Evolutionary conservation across 73 alveolate genomes (phyloP).

Genomic region (Uronychia binucleata): DNA sequence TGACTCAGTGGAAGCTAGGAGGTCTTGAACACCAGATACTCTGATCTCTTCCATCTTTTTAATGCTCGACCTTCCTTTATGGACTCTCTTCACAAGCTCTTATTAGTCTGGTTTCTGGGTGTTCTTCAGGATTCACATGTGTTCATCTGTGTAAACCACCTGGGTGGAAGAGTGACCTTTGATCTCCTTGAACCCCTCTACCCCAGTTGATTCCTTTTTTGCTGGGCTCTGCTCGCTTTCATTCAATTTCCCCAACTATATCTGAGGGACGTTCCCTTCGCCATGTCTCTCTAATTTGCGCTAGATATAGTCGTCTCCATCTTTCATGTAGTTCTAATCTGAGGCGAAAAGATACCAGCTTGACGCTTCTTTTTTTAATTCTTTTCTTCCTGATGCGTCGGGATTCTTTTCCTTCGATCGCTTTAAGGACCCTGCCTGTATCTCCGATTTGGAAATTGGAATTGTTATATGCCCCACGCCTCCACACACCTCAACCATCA

Average conservation of each 20-base stretch:
- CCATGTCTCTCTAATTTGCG: not conserved
- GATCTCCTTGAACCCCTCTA: no score
- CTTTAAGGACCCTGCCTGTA: not conserved
- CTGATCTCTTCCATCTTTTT: no score
- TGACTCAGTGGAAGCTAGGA: no score
- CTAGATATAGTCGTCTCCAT: not conserved
- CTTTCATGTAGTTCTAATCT: not conserved
- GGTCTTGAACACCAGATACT: no score
- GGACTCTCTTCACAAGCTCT: not conserved
- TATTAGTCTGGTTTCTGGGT: not conserved
- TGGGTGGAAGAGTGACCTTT: no score
- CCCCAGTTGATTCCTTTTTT: no score
- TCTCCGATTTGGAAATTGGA: not conserved
- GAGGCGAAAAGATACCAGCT: not conserved
- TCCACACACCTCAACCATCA: no score
- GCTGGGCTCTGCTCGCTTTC: no score
- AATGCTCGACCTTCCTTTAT: not conserved
- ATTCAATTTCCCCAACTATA: no score
- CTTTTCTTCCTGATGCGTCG: not conserved
- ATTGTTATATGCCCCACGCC: no score
- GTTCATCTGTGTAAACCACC: not conserved
- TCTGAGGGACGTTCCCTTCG: no score
- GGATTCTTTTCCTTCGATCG: not conserved
- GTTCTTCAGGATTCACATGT: not conserved
- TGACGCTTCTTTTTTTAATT: not conserved